These are phyloP conservation scores for Pichia exigua DNA, from an alignment of 805 yeast species.

Conservation along the genomic window DNA sequence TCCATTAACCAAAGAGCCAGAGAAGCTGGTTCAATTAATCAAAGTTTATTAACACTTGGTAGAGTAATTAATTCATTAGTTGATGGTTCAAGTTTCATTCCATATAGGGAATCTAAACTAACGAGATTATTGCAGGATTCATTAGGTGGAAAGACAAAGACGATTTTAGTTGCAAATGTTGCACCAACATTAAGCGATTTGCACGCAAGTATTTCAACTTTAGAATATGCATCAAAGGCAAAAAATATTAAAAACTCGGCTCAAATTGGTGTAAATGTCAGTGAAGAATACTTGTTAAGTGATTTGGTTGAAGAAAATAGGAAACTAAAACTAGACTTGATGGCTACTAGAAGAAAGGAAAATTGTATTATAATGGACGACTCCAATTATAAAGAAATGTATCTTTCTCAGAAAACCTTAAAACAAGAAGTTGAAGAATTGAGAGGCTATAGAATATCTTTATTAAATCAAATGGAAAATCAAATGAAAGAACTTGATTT, in stretches of 20 bases:
- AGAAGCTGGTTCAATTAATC: conserved; percentile 92
- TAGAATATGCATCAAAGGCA: conserved; percentile 51
- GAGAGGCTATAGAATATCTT: conserved; percentile 32
- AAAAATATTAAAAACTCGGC: conserved; percentile 46
- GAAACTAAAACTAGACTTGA: conserved; percentile 42
- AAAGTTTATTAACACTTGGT: conserved; percentile 79
- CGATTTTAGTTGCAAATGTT: conserved; percentile 80
- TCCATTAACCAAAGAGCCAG: conserved; percentile 79
- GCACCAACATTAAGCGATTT: conserved; percentile 51
- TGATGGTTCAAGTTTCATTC: conserved; percentile 62
- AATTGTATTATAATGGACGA: conserved; percentile 56
- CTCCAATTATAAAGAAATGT: conserved; percentile 46
- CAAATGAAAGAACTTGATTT: conserved; percentile 13
- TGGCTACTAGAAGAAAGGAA: conserved; percentile 54
- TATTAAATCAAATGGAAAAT: conserved; percentile 16
- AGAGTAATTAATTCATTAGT: conserved; percentile 74
- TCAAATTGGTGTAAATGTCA: conserved; percentile 37
- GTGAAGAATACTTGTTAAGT: conserved; percentile 37
- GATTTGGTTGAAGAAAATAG: conserved; percentile 41
- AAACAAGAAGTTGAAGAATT: conserved; percentile 44
- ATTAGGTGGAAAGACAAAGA: conserved; percentile 80
- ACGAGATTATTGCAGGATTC: conserved; percentile 72
- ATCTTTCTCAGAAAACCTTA: conserved; percentile 40
- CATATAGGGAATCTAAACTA: conserved; percentile 68
- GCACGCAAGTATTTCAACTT: conserved; percentile 45